These are phyloP conservation scores for Macrophomina phaseolina DNA, from an alignment of 2,329 filamentous ascomycete genomes.

Conservation along the genomic window DNA sequence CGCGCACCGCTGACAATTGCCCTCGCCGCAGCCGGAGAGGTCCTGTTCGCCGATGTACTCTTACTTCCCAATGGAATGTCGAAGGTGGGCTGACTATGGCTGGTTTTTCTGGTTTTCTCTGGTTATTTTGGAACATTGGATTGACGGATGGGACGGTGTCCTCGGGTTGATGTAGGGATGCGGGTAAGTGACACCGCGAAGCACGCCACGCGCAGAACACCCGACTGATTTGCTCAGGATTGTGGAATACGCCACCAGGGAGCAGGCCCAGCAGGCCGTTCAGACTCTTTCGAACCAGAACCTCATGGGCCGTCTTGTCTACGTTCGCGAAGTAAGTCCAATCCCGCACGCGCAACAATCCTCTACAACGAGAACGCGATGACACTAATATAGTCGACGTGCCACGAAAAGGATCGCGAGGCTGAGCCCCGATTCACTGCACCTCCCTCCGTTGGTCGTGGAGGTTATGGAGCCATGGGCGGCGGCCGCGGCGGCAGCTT, in stretches of 20 bases:
- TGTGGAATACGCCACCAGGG: constrained; percentile 99
- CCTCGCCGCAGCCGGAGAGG: constrained; percentile 81
- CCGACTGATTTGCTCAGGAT: constrained; percentile 66
- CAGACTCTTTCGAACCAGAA: constrained; percentile 98
- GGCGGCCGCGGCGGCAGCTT: constrained; percentile 40
- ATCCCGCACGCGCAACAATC: not conserved
- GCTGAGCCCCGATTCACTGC: constrained; percentile 95
- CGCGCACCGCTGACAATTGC: constrained; percentile 41
- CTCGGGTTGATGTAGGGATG: constrained; percentile 95
- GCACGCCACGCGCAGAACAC: not conserved
- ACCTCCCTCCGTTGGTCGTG: constrained; percentile 56
- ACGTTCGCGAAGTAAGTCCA: constrained; percentile 85
- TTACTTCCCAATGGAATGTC: constrained; percentile 99
- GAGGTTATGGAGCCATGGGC: constrained; percentile 53
- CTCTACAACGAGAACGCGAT: not conserved
- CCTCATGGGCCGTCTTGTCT: constrained; percentile 96
- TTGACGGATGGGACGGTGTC: constrained; percentile 97
- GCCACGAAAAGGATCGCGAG: constrained; percentile 78
- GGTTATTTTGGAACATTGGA: constrained; percentile 81
- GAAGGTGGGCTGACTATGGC: constrained; percentile 98
- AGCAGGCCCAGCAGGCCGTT: constrained; percentile 97
- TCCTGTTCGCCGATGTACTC: constrained; percentile 99
- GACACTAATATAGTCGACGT: not conserved
- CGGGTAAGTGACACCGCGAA: constrained; percentile 73
- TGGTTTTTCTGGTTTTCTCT: constrained; percentile 73